Percentiles rank a stretch among this genome's conserved stretches.
These are phyloP conservation scores for Melanogaster broomeanus DNA, from an alignment of 768 basidiomycete species.

Conservation along the genomic window DNA sequence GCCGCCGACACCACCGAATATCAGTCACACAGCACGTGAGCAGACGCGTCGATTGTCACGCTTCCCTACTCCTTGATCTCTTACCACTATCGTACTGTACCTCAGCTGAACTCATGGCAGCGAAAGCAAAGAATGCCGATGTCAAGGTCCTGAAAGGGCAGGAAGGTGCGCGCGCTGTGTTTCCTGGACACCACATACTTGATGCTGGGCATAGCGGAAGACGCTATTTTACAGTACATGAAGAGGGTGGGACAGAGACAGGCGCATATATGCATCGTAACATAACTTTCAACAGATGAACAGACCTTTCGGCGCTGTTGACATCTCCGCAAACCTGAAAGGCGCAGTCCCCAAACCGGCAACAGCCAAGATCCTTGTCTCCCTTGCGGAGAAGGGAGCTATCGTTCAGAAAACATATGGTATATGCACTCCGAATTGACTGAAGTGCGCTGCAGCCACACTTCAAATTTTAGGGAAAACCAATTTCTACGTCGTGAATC, in stretches of 20 bases:
- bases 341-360: slow-evolving; percentile 83
- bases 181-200: background rate
- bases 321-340: slow-evolving; percentile 89
- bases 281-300: slow-evolving; percentile 63
- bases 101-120: slow-evolving; percentile 30
- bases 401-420: slow-evolving; percentile 86
- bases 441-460: background rate
- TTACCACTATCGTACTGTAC: background rate
- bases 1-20: background rate
- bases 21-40: background rate
- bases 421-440: slow-evolving; percentile 24
- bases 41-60: background rate
- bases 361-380: slow-evolving; percentile 79
- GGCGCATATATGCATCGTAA: slow-evolving; percentile 8
- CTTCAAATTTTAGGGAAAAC: slow-evolving; percentile 61
- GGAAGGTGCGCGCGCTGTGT: slow-evolving; percentile 47
- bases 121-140: slow-evolving; percentile 54
- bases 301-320: slow-evolving; percentile 91
- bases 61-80: background rate
- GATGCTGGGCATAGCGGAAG: slow-evolving; percentile 54
- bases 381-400: slow-evolving; percentile 83
- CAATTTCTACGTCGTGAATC: slow-evolving; percentile 85
- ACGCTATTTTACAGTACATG: slow-evolving; percentile 75
- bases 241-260: slow-evolving; percentile 50
- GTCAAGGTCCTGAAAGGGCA: slow-evolving; percentile 71